Conservation (phyloP, 352 stramenopile species). For the Saprolegnia parasitica region DNA sequence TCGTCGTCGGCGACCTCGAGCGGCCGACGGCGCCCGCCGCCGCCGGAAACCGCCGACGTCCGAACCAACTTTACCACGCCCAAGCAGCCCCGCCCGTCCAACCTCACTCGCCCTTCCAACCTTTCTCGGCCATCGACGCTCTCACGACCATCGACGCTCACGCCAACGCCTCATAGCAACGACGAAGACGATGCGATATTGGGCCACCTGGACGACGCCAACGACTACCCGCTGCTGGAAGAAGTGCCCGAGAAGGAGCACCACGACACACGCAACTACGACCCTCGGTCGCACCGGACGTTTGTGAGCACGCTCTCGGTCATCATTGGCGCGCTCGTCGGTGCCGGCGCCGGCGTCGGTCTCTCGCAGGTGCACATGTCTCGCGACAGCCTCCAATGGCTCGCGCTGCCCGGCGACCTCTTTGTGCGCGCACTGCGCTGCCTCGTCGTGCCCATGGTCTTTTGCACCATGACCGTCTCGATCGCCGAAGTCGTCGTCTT, state of each 20-base stretch:
- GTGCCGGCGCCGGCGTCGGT: slow-evolving; percentile 42
- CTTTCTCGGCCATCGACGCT: background rate
- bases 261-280: background rate
- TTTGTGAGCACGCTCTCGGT: slow-evolving; percentile 16
- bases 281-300: background rate
- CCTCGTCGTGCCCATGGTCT: slow-evolving; percentile 62
- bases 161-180: background rate
- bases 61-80: slow-evolving; percentile 10
- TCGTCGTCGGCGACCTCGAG: slow-evolving; percentile 1
- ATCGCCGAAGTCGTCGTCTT: slow-evolving; percentile 54
- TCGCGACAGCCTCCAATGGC: slow-evolving; percentile 39
- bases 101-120: background rate
- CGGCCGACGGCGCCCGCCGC: background rate
- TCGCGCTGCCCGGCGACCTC: slow-evolving; percentile 52
- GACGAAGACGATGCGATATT: background rate
- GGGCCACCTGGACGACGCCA: background rate
- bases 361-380: slow-evolving; percentile 41
- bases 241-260: slow-evolving; percentile 10
- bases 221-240: slow-evolving; percentile 5
- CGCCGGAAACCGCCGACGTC: slow-evolving; percentile 8
- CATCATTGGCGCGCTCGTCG: slow-evolving; percentile 39
- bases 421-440: slow-evolving; percentile 65
- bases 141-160: background rate
- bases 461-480: slow-evolving; percentile 57
- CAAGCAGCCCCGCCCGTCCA: background rate